phyloP scores from a whole-genome alignment of 441 rosid species.

The Gossypium trilobum region DNA sequence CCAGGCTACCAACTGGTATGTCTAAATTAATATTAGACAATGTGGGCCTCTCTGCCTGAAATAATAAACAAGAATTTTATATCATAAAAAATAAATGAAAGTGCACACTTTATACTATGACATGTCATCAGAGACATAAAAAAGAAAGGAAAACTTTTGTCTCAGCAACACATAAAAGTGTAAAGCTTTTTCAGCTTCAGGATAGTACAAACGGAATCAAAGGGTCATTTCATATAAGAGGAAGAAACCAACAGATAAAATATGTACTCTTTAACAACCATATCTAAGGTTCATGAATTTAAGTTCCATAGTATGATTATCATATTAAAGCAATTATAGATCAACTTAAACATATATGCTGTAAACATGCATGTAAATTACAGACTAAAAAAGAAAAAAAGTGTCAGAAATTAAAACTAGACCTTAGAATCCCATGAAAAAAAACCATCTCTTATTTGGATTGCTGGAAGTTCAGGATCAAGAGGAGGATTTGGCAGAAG shows the following conservation, averaged over 20 bases:
- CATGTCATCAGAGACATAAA: background rate
- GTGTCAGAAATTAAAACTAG: slow-evolving; percentile 1
- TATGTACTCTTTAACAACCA: background rate
- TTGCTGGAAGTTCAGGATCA: slow-evolving; percentile 63
- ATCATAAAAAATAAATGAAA: background rate
- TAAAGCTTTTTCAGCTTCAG: background rate
- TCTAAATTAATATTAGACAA: slow-evolving; percentile 77
- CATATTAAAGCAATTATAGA: background rate
- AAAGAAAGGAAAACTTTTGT: background rate
- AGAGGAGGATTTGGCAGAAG: slow-evolving; percentile 88
- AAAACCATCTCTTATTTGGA: slow-evolving; percentile 74
- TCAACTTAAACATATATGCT: background rate
- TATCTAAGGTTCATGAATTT: background rate
- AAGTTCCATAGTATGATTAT: background rate
- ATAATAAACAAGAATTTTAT: slow-evolving; percentile 11
- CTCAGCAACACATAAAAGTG: background rate
- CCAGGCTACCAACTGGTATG: slow-evolving; percentile 77
- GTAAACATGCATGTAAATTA: background rate
- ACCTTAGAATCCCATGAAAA: slow-evolving; percentile 99
- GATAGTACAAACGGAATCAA: background rate
- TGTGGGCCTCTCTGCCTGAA: slow-evolving; percentile 71
- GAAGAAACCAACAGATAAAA: background rate
- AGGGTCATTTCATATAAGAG: background rate
- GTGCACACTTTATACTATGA: background rate
- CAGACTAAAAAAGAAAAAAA: background rate